Conservation (phyloP, 768 basidiomycete species). For the Naganishia vishniacii region DNA sequence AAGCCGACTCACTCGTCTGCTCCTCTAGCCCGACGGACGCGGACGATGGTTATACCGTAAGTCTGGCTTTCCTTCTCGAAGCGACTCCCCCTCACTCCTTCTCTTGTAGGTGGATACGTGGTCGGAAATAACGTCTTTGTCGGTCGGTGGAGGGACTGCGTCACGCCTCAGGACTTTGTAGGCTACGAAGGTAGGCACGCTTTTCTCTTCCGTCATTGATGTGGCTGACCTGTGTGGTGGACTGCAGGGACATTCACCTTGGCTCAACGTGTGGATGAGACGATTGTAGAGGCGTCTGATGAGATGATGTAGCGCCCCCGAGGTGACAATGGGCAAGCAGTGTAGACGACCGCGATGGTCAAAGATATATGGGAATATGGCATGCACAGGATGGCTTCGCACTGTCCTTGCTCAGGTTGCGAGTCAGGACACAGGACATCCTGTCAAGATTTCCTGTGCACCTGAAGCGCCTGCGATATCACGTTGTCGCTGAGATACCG, state of each 20-base stretch:
- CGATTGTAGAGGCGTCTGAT: background rate
- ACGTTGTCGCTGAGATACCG: no score
- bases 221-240: background rate
- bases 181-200: constrained; percentile 67
- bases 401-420: no score
- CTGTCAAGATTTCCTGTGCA: no score
- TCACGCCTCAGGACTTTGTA: constrained; percentile 58
- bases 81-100: background rate
- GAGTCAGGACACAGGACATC: no score
- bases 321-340: no score
- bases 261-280: constrained; percentile 20
- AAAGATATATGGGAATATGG: no score
- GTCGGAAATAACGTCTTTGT: constrained; percentile 65
- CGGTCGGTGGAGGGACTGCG: constrained; percentile 80
- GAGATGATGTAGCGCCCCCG: no score
- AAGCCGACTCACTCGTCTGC: background rate
- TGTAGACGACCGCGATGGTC: no score
- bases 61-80: background rate
- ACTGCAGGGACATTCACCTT: constrained; percentile 17
- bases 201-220: background rate
- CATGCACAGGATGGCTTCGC: no score
- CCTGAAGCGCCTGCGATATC: no score
- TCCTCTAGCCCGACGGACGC: constrained; percentile 21
- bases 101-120: constrained; percentile 59
- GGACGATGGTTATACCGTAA: constrained; percentile 25